Base-by-base conservation (phyloP, 768 basidiomycete species). In the Symmetrospora coprosmae region DNA sequence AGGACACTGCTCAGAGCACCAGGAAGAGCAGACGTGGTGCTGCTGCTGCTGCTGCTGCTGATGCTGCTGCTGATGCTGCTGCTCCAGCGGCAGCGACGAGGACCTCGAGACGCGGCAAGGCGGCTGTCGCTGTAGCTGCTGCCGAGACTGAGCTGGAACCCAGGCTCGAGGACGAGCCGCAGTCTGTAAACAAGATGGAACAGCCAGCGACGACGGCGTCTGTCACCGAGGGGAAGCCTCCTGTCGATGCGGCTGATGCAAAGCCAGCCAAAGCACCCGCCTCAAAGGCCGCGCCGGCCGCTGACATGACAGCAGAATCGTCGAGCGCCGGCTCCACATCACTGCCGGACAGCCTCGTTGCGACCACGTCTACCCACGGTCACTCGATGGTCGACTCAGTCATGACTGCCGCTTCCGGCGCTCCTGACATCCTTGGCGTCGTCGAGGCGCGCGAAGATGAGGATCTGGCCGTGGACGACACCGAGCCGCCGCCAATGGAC, bases 361-460 rank as follows among this genome's bases (percentile, higher is more conserved):
- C 49, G 4, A 21, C 11, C 45, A 4, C 21, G 27, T 47, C 45
- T 31, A 47, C 33, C 45, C 5, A 31, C 19, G 4, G 45, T 19
- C 7, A 5, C 45, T 25, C 45, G 16, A 28, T 31, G 27, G 33
- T 47, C 21, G 45, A 47, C 27, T 47, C 45, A 28, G 9, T 31
- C 14, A 47, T 13, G 17, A 38, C 23, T 40, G 51, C 9, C 9
- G 45, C 11, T 13, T 21, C 21, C 25, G 23, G n/a, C n/a, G n/a
- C 55, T 28, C 55, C 55, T 31, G 55, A 58, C 41, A 58, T 58
- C 23, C 31, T 47, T 14, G 55, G 55, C n/a, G 55, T 58, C 27
- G 31, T 58, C 19, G 55, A 58, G 31, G 43, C 43, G 39, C 40
- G 55, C 9, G 55, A 58, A 31, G 55, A 58, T 25, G 55, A 58